Evolutionary conservation across 2,329 filamentous ascomycete genomes (phyloP), one percentile per base, ranked within the genome.

Genomic region (Trichoderma harzianum): DNA sequence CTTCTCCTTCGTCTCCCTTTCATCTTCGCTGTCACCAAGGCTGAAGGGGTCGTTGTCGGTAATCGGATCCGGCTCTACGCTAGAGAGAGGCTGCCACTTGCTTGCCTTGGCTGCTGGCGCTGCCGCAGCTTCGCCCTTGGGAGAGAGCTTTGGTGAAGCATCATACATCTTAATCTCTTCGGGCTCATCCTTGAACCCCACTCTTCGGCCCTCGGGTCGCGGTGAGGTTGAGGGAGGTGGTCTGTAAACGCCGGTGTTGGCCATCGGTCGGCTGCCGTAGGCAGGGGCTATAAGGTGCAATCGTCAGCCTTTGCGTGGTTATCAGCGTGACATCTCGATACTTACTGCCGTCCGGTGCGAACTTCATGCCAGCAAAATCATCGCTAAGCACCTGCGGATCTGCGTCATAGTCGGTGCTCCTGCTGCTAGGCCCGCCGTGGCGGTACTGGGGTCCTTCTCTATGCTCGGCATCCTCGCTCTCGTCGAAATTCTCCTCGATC

Each of bases 71-170:
- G 95, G 94, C 64, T 97, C 74, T 16, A 98, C 90, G 0, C 91
- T 88, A 14, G 95, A 94, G 76, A 99, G 84, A 11, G 96, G 95
- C 82, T 99, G 95, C 96, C 96, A 99, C 84, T 99, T 99, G 87
- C 95, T 98, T 60, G 89, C 83, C 83, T 94, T 96, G 75, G 84
- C 82, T 62, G 86, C 85, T n/a, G 84, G 79, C 21, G 79, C 85
- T n/a, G 84, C 80, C 28, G 79, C 79, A 39, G 82, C 78, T 34
- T 80, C 77, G 78, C 86, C 89, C 81, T 86, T 90, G 75, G 84
- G 84, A 32, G 82, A 86, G 67, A 84, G 83, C 79, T 79, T 86
- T 36, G 90, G 88, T 64, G 90, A 90, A 12, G 87, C 85, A 71
- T 91, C 89, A 79, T 97, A 96, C 72, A 92, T 90, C 76, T 84